Percentiles rank a stretch among this genome's conserved stretches.
These are phyloP conservation scores for Fusarium sterilihyphosum DNA, from an alignment of 2,329 filamentous ascomycete species.

Conservation along the genomic window DNA sequence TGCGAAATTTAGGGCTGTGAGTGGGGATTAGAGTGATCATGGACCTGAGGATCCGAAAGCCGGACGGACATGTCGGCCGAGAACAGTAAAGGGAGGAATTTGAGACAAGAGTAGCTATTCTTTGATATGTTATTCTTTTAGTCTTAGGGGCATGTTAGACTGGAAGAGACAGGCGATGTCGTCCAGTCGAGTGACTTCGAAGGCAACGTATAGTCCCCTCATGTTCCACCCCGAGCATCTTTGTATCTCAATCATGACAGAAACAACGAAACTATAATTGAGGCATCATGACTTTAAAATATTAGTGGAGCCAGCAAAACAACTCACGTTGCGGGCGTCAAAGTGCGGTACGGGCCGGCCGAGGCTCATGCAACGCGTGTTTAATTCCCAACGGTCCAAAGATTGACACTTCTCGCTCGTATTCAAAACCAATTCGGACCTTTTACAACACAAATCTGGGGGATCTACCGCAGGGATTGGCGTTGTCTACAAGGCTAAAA, in stretches of 20 bases:
- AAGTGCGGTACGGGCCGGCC: slow-evolving; percentile 27
- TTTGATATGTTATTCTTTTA: too few relatives aligned
- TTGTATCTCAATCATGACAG: background rate
- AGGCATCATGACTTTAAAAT: background rate
- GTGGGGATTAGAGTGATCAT: slow-evolving; percentile 11
- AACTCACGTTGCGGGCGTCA: background rate
- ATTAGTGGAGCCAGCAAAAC: background rate
- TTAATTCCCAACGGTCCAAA: background rate
- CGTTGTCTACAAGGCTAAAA: background rate
- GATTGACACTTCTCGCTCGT: background rate
- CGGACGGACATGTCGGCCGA: slow-evolving; percentile 30
- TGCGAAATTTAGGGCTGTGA: slow-evolving; percentile 18
- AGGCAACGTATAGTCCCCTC: background rate
- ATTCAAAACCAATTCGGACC: background rate
- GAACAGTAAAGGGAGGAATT: background rate
- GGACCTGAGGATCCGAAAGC: slow-evolving; percentile 2
- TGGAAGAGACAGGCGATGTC: rapidly evolving
- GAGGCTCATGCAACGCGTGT: slow-evolving; percentile 14
- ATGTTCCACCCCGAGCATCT: background rate
- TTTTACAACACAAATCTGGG: background rate
- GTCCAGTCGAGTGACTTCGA: background rate
- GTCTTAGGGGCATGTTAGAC: too few relatives aligned
- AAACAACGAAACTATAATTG: background rate
- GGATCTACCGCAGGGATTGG: background rate
- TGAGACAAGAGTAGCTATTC: background rate